Evolutionary conservation across 768 basidiomycete species (phyloP).

Genomic region (Pleurotus tuber-regium): DNA sequence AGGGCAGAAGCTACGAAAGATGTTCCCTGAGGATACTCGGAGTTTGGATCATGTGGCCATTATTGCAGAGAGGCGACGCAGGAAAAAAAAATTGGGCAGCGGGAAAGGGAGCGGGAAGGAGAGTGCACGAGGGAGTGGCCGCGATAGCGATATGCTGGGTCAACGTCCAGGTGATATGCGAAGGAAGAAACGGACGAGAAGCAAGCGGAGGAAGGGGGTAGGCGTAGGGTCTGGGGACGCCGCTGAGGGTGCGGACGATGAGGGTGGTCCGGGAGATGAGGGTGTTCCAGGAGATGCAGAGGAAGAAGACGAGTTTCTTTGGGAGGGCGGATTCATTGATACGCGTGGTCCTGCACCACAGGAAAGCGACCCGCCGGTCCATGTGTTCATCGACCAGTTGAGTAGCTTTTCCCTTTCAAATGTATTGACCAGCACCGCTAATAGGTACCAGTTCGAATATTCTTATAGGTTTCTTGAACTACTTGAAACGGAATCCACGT

Average conservation of each 20-base stretch:
- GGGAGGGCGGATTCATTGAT: conserved; percentile 12
- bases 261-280: conserved; percentile 13
- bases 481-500: conserved; percentile 56
- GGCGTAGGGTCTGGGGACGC: conserved; percentile 1
- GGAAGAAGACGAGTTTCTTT: conserved; percentile 13
- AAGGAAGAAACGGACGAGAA: conserved; percentile 3
- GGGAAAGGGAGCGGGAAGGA: background rate
- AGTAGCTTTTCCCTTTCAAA: conserved; percentile 8
- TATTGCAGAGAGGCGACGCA: background rate
- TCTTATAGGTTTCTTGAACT: conserved; percentile 75
- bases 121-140: background rate
- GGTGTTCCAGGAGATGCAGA: conserved; percentile 20
- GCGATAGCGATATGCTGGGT: conserved; percentile 3
- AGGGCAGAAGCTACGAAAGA: conserved; percentile 51
- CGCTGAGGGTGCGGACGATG: conserved; percentile 6
- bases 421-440: background rate
- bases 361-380: conserved; percentile 13
- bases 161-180: background rate
- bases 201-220: conserved; percentile 1
- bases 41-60: background rate
- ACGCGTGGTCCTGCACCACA: conserved; percentile 14
- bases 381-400: conserved; percentile 59
- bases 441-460: conserved; percentile 73
- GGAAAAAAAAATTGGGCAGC: background rate
- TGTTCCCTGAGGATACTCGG: conserved; percentile 50